A percentile compares a stretch with the other conserved stretches of the same genome.
Conservation (phyloP, 2,329 filamentous ascomycete genomes). For the Penicillium crustosum region DNA sequence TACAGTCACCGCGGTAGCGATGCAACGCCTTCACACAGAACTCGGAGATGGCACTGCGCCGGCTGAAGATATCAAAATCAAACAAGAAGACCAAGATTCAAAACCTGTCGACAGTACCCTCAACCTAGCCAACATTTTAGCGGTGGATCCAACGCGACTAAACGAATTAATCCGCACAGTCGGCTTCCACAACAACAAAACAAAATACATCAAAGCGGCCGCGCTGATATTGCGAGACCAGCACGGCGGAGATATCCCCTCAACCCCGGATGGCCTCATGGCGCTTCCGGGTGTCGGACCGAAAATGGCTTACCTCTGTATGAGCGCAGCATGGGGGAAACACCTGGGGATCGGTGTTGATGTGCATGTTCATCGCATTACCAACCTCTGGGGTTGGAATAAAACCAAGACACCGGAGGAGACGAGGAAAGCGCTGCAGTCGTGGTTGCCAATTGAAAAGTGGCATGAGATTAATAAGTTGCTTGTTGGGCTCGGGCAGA, state of each 20-base stretch:
- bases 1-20: conserved; percentile 80
- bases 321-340: conserved; percentile 71
- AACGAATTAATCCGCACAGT: conserved; percentile 80
- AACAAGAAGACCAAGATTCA: conserved; percentile 23
- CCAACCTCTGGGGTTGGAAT: conserved; percentile 92
- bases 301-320: conserved; percentile 90
- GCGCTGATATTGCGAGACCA: conserved; percentile 71
- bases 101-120: conserved; percentile 51
- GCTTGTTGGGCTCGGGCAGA: conserved; percentile 85
- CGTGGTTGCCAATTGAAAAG: conserved; percentile 77
- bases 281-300: conserved; percentile 83
- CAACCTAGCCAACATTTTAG: conserved; percentile 74
- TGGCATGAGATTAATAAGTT: conserved; percentile 94
- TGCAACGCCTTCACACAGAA: conserved; percentile 74
- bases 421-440: conserved; percentile 71
- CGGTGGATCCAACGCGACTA: conserved; percentile 63
- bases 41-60: conserved; percentile 47
- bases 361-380: conserved; percentile 92
- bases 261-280: conserved; percentile 71
- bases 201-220: conserved; percentile 73
- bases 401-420: conserved; percentile 78
- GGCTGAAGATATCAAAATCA: conserved; percentile 21
- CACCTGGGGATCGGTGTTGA: conserved; percentile 85
- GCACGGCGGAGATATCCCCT: conserved; percentile 74
- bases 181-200: conserved; percentile 95